These are phyloP conservation scores for Syncephalastrum monosporum DNA, from an alignment of 371 early-diverging fungal species.

Conservation along the genomic window DNA sequence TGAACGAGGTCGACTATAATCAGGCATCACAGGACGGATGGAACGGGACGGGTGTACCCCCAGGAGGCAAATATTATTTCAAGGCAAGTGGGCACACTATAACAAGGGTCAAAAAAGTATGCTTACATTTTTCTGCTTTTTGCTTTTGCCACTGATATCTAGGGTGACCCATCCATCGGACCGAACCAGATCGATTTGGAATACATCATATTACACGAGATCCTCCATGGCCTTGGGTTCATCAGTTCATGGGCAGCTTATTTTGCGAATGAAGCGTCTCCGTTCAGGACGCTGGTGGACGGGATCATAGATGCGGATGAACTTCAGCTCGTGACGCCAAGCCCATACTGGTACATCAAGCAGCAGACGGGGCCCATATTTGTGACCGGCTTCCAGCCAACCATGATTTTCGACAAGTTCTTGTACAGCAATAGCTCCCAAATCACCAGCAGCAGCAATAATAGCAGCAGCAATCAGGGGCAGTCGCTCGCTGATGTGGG, in stretches of 20 bases:
- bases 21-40: slow-evolving; percentile 22
- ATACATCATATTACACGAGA: slow-evolving; percentile 42
- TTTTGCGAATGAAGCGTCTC: slow-evolving; percentile 35
- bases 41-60: slow-evolving; percentile 37
- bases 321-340: slow-evolving; percentile 36
- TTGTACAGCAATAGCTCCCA: slow-evolving; percentile 16
- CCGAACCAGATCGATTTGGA: slow-evolving; percentile 39
- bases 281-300: slow-evolving; percentile 33
- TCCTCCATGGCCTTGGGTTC: slow-evolving; percentile 47
- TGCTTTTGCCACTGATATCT: not conserved
- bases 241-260: slow-evolving; percentile 51
- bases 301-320: slow-evolving; percentile 34
- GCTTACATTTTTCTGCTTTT: no score
- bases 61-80: slow-evolving; percentile 44
- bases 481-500: slow-evolving; percentile 24
- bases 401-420: slow-evolving; percentile 51
- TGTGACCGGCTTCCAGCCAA: slow-evolving; percentile 48
- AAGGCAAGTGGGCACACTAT: slow-evolving; percentile 15
- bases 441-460: not conserved
- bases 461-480: no score
- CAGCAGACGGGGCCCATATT: slow-evolving; percentile 38
- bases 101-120: not conserved
- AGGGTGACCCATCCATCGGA: slow-evolving; percentile 30
- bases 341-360: slow-evolving; percentile 33
- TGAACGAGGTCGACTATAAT: slow-evolving; percentile 29